Evolutionary conservation across 805 yeast species (phyloP).

Genomic region (Hermanozyma aechmeae): DNA sequence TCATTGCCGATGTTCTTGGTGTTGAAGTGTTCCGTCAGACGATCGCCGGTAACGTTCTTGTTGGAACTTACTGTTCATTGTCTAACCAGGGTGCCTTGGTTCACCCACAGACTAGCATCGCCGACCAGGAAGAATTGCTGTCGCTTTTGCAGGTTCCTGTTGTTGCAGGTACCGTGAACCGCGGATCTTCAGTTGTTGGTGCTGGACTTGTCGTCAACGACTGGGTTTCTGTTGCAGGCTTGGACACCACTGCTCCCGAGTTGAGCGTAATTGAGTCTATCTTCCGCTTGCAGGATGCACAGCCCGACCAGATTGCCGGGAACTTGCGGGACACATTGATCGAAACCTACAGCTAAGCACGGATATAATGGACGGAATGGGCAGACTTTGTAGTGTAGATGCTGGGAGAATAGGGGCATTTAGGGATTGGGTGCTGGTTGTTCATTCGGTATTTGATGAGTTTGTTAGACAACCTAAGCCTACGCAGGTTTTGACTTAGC

Average conservation of each 20-base stretch:
- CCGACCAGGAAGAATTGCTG: slow-evolving; percentile 96
- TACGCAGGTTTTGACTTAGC: too few species aligned
- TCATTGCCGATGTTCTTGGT: slow-evolving; percentile 95
- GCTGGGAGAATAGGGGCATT: too few species aligned
- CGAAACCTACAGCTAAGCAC: slow-evolving; percentile 75
- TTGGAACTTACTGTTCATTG: slow-evolving; percentile 91
- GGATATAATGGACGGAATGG: too few species aligned
- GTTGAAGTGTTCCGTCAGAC: slow-evolving; percentile 99
- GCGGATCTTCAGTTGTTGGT: slow-evolving; percentile 96
- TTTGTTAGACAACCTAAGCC: too few species aligned
- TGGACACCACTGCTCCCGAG: slow-evolving; percentile 98
- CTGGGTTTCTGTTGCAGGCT: slow-evolving; percentile 94
- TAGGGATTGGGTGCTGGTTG: too few species aligned
- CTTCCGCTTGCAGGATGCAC: slow-evolving; percentile 86
- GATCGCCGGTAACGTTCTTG: slow-evolving; percentile 94
- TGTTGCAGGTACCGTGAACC: slow-evolving; percentile 97
- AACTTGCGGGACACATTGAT: slow-evolving; percentile 85
- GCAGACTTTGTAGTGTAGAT: too few species aligned
- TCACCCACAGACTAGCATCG: slow-evolving; percentile 94
- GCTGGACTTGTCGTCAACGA: slow-evolving; percentile 99
- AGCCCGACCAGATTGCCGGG: slow-evolving; percentile 77
- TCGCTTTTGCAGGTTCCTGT: slow-evolving; percentile 93
- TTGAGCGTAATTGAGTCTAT: slow-evolving; percentile 93
- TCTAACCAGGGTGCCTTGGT: slow-evolving; percentile 98
- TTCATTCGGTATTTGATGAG: too few species aligned